Base-by-base conservation (phyloP, 768 basidiomycete species). In the Lentinula boryana region DNA sequence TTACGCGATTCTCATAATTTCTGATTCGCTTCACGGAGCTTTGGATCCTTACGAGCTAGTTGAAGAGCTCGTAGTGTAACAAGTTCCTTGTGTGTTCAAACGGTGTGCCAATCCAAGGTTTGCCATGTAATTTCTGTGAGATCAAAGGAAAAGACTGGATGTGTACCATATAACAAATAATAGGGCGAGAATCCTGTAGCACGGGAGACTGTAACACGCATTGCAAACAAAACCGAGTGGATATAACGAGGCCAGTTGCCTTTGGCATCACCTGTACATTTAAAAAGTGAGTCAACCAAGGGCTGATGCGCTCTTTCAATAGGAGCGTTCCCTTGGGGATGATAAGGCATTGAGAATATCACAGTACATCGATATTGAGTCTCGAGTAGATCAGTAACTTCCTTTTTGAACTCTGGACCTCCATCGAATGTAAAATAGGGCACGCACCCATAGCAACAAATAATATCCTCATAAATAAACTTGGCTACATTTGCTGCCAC, bases 131-230 rank as follows among this genome's bases (percentile, higher is more conserved):
- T 60, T 36, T 78, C 70, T 0, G 63, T 15, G 0, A 74, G 32
- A 32, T 75, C 69, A 52, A 72, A 71, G 0, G 70, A 62, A 18
- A 75, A 67, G 0, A 76, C 50, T 0, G 71, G 69, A 13, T 74
- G 66, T 0, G 66, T 35, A 4, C 75, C 69, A 56, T 76, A 71
- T 4, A 70, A 49, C 13, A 76, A 56, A 41, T 65, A 74, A 54
- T 70, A 75, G 0, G 75, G 73, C 0, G 70, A 57, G 56, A 64
- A 72, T 0, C 74, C 72, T 0, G 75, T 75, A 12, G 68, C 60
- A 0, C 70, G 23, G 7, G 60, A 64, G 3, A 66, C 63, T 0
- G 70, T 73, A 35, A 65, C 63, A 0, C 70, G 64, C 12, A 72
- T 69, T 0, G 75, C 67, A 41, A 71, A 66, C 1, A 75, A 58